Conservation (phyloP, 1,139 yeast genomes). For the Debaryomycetaceae sp. region DNA sequence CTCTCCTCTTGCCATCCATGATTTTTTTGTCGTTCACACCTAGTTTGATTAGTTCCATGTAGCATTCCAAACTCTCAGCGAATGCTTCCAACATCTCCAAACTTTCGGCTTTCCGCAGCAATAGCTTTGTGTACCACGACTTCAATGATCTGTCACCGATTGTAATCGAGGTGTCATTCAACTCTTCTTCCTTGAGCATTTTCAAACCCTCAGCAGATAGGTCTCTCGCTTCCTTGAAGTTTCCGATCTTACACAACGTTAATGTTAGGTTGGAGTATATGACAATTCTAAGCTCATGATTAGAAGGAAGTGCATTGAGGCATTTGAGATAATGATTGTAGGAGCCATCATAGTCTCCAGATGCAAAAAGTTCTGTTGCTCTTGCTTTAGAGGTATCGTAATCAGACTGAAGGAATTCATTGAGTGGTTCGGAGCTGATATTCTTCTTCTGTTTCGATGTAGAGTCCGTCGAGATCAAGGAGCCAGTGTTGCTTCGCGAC, state of each 20-base stretch:
- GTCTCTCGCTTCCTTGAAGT: constrained; percentile 58
- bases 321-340: constrained; percentile 59
- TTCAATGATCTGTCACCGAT: constrained; percentile 55
- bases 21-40: constrained; percentile 64
- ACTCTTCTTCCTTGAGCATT: constrained; percentile 45
- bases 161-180: constrained; percentile 16
- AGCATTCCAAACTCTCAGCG: constrained; percentile 57
- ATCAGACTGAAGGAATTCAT: constrained; percentile 46
- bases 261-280: constrained; percentile 76
- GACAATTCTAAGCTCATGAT: constrained; percentile 66
- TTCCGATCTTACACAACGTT: constrained; percentile 69
- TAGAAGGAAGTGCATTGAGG: constrained; percentile 55
- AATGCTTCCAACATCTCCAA: constrained; percentile 74
- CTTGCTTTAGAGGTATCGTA: constrained; percentile 54
- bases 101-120: constrained; percentile 75
- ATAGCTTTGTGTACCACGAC: constrained; percentile 71
- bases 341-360: constrained; percentile 81
- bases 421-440: constrained; percentile 18
- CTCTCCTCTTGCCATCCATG: constrained; percentile 81
- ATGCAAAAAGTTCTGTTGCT: constrained; percentile 62
- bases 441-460: constrained; percentile 4
- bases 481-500: constrained; percentile 8
- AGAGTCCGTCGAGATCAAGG: constrained; percentile 16
- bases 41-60: constrained; percentile 55
- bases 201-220: constrained; percentile 56